phyloP scores from a whole-genome alignment of 2,329 filamentous ascomycete genomes.

The Cordyceps farinosa region DNA sequence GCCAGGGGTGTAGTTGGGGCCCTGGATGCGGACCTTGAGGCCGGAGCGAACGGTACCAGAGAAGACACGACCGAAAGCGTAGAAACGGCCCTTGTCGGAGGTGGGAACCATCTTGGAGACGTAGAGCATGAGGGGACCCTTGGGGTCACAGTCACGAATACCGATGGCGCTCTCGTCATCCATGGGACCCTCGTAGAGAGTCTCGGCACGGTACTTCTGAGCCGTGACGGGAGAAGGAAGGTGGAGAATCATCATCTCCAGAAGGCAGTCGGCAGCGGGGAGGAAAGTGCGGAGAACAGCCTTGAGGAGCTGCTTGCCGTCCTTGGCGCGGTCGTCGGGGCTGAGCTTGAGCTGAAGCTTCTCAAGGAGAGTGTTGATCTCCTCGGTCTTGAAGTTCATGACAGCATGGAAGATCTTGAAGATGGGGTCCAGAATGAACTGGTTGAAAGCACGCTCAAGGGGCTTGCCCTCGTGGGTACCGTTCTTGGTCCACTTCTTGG shows the following conservation, averaged over 20 bases:
- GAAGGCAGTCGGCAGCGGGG: constrained; percentile 91
- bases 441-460: constrained; percentile 98
- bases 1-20: constrained; percentile 95
- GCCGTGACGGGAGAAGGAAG: constrained; percentile 93
- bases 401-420: constrained; percentile 97
- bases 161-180: constrained; percentile 91
- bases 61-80: constrained; percentile 99
- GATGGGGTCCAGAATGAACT: constrained; percentile 99
- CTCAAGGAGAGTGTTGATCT: constrained; percentile 74
- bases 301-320: constrained; percentile 98
- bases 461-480: constrained; percentile 77
- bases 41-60: constrained; percentile 95
- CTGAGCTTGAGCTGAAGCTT: constrained; percentile 95
- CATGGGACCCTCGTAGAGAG: constrained; percentile 93
- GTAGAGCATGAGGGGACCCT: constrained; percentile 99
- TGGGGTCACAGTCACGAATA: constrained; percentile 98
- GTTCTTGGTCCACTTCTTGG: constrained; percentile 99
- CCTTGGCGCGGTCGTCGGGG: constrained; percentile 82
- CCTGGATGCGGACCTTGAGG: constrained; percentile 99
- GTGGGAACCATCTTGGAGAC: constrained; percentile 99
- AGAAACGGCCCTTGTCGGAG: constrained; percentile 99
- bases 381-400: constrained; percentile 99
- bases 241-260: constrained; percentile 99
- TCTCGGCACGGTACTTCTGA: constrained; percentile 97
- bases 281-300: constrained; percentile 98